Evolutionary conservation across 495 filamentous ascomycete genomes (phyloP), one percentile per base, ranked within the genome.

Genomic region (Melanomma pulvis-pyrius): DNA sequence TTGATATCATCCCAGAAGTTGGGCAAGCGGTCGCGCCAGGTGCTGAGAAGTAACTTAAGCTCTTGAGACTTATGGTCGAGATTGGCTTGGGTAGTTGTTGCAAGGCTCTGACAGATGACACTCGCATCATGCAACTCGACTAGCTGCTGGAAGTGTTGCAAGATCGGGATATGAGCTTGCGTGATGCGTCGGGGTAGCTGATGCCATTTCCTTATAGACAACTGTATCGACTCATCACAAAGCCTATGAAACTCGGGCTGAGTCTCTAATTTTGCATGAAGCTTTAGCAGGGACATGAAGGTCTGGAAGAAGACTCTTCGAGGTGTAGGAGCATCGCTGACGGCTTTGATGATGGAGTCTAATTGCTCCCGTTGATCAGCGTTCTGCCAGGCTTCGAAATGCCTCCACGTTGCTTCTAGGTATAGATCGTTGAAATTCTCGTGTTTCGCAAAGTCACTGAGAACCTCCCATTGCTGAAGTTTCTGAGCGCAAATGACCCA

Each of bases 1-100:
- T 96, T 96, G 78, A 99, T 99, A 74, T 99, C 96, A 71, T 99
- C 96, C 96, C 96, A 99, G 9, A 96, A 88, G 71, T 99, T 99
- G 1, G 96, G 96, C 50, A 99, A 79, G 22, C 96, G 84, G 73
- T 99, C 96, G 57, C 96, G 86, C 96, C 96, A 99, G 11, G 93
- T 94, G 32, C 90, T 90, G 8, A 99, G 85, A 8, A 98, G 84
- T 41, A 98, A 79, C 79, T 99, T 99, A 34, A 99, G 82, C 77
- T 99, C 96, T 46, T 92, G 90, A 3, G 94, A 97, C 77, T 97
- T 98, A 46, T 87, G 85, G 68, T 99, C 96, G 46, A 99, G 81
- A 71, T 99, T 99, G 22, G 75, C 75, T 54, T 88, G 86, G 55
- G 85, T 97, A 9, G 96, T 99, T 70, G 88, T 84, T 3, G 88